phyloP scores from a whole-genome alignment of 345 rosid genomes.

The Kernera saxatilis region DNA sequence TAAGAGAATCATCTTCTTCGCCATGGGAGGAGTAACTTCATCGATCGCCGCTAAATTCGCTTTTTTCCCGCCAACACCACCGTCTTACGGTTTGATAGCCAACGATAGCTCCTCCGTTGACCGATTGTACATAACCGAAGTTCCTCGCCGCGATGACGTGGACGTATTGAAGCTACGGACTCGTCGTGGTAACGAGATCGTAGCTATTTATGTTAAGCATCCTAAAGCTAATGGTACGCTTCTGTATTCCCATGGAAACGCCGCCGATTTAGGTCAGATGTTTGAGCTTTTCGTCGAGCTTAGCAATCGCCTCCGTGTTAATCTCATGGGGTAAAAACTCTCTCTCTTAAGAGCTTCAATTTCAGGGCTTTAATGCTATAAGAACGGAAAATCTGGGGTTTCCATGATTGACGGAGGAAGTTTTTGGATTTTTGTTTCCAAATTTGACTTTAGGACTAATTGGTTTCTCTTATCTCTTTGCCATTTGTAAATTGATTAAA shows the following conservation, averaged over 20 bases:
- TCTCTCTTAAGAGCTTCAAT: not conserved
- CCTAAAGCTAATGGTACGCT: slow-evolving; percentile 78
- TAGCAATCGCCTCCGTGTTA: slow-evolving; percentile 76
- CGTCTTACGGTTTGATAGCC: slow-evolving; percentile 56
- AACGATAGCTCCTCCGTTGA: slow-evolving; percentile 38
- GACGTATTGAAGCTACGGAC: slow-evolving; percentile 76
- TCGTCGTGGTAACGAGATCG: slow-evolving; percentile 86
- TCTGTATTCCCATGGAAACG: slow-evolving; percentile 96
- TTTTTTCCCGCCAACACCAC: slow-evolving; percentile 95
- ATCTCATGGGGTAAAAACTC: slow-evolving; percentile 71
- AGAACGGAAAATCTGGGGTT: not conserved
- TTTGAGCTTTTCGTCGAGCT: slow-evolving; percentile 89
- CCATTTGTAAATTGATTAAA: not conserved
- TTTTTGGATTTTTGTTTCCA: not conserved
- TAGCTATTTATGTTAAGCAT: slow-evolving; percentile 71
- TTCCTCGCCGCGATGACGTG: slow-evolving; percentile 60
- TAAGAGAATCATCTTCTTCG: slow-evolving; percentile 6
- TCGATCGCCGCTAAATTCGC: slow-evolving; percentile 97
- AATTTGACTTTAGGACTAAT: not conserved
- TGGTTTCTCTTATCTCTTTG: not conserved
- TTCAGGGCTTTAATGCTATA: not conserved
- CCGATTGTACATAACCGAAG: slow-evolving; percentile 47
- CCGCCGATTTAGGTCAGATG: slow-evolving; percentile 97
- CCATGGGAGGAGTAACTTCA: slow-evolving; percentile 96
- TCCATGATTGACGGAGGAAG: not conserved